A percentile compares a stretch with the other conserved stretches of the same genome.
Evolutionary conservation across 2,329 filamentous ascomycete species (phyloP).

Genomic region (Xylariales sp.): DNA sequence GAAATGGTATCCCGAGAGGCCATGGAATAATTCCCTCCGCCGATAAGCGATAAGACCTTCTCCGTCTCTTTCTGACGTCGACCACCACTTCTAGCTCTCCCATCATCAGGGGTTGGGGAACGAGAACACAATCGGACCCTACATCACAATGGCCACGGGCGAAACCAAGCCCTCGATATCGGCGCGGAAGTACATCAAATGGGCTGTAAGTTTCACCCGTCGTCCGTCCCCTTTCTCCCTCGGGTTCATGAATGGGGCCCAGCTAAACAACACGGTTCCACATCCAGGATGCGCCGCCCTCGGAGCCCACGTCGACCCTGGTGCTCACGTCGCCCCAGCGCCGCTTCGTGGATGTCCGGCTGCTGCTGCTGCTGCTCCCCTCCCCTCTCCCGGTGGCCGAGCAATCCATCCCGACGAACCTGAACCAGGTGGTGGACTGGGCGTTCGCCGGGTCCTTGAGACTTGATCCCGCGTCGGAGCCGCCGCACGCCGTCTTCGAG

Average conservation of each 20-base stretch:
- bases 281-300: constrained; percentile 27
- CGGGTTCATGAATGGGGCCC: too few relatives aligned
- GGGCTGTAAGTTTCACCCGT: constrained; percentile 24
- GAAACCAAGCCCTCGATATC: constrained; percentile 38
- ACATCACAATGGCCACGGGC: too few relatives aligned
- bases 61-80: too few relatives aligned
- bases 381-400: constrained; percentile 24
- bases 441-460: constrained; percentile 53
- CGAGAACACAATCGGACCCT: too few relatives aligned
- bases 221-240: background rate
- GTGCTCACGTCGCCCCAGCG: constrained; percentile 56
- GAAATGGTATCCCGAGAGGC: too few relatives aligned
- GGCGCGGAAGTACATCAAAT: constrained; percentile 53
- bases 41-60: too few relatives aligned
- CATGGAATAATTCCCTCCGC: too few relatives aligned
- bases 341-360: constrained; percentile 59
- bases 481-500: constrained; percentile 40
- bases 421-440: constrained; percentile 44
- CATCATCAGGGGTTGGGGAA: too few relatives aligned
- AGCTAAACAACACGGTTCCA: constrained; percentile 17
- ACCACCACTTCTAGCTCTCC: too few relatives aligned
- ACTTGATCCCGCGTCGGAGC: constrained; percentile 16
- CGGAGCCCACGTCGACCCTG: constrained; percentile 59
- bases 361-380: constrained; percentile 33
- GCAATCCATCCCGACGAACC: background rate